Percentiles rank a stretch among this genome's conserved stretches.
phyloP scores from a whole-genome alignment of 208 protist species.

The Tritrichomonas foetus region DNA sequence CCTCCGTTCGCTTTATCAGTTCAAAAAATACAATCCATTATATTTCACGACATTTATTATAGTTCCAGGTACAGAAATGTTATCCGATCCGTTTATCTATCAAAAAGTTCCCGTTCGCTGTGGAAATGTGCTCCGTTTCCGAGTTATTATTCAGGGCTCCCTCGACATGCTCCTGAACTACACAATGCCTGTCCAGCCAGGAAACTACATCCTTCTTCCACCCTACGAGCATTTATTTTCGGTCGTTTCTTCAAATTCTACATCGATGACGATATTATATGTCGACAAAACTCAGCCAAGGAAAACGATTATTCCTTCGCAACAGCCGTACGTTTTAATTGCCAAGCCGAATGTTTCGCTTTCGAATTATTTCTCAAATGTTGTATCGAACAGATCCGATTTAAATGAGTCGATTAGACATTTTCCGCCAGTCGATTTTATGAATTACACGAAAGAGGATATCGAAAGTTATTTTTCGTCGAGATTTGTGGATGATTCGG shows the following conservation, averaged over 20 bases:
- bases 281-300: not conserved
- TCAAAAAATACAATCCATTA: not conserved
- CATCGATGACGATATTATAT: not conserved
- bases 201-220: not conserved
- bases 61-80: not conserved
- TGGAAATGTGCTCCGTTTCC: not conserved
- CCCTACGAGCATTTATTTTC: not conserved
- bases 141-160: not conserved
- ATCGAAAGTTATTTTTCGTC: no score
- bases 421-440: not conserved
- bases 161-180: not conserved
- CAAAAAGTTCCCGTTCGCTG: not conserved
- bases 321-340: not conserved
- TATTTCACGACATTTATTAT: constrained; percentile 7
- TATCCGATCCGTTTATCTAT: not conserved
- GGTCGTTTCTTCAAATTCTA: not conserved
- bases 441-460: not conserved
- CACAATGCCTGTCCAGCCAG: not conserved
- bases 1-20: not conserved
- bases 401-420: not conserved
- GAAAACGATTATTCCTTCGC: not conserved
- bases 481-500: not conserved
- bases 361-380: no score
- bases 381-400: no score
- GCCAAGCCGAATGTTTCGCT: no score